Conservation (phyloP, 768 basidiomycete species). For the Lactarius akahatsu region DNA sequence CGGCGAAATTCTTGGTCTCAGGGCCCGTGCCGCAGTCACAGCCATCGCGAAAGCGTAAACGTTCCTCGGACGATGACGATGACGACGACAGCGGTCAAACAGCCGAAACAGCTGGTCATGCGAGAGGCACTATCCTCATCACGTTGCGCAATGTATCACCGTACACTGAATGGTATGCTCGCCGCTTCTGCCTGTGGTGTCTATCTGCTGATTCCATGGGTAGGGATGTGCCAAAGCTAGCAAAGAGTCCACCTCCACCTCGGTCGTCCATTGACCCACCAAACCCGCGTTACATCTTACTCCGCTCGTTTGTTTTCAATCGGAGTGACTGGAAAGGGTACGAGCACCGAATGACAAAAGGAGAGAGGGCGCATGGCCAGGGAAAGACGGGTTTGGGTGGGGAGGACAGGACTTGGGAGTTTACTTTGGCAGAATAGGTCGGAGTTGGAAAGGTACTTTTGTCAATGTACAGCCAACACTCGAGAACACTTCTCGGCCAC, state of each 20-base stretch:
- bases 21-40: conserved; percentile 54
- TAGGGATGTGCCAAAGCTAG: conserved; percentile 76
- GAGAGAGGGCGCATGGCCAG: conserved; percentile 65
- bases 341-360: conserved; percentile 93
- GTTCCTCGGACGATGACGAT: conserved; percentile 41
- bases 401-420: conserved; percentile 89
- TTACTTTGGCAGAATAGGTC: conserved; percentile 46
- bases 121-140: conserved; percentile 75
- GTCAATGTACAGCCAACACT: conserved; percentile 15
- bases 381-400: conserved; percentile 70
- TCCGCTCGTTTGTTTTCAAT: conserved; percentile 81
- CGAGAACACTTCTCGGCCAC: conserved; percentile 3
- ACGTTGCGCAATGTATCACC: conserved; percentile 85
- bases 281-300: conserved; percentile 67
- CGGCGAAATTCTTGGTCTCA: conserved; percentile 53
- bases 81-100: conserved; percentile 40
- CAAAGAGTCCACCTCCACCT: conserved; percentile 68
- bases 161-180: conserved; percentile 78
- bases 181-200: background rate
- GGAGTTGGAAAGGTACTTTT: conserved; percentile 4
- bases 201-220: background rate
- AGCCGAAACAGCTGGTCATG: conserved; percentile 31
- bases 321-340: conserved; percentile 77
- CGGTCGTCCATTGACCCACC: conserved; percentile 43
- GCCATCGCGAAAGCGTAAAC: conserved; percentile 46